Percentiles rank a stretch among this genome's conserved stretches.
phyloP scores from a whole-genome alignment of 2,329 filamentous ascomycete species.

The Epichloe elymi region DNA sequence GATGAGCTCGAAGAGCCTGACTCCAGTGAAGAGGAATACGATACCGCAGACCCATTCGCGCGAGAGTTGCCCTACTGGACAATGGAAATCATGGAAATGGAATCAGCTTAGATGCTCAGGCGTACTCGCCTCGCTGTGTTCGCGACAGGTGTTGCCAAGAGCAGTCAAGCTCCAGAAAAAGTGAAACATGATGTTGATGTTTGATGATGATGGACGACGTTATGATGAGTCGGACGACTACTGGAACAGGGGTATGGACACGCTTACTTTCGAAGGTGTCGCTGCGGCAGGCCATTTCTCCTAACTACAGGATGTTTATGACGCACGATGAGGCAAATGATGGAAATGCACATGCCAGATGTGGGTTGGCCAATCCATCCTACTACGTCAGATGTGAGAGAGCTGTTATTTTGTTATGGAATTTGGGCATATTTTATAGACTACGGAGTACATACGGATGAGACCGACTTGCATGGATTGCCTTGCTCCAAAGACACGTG shows the following conservation, averaged over 20 bases:
- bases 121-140: not conserved
- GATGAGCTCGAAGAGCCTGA: slow-evolving; percentile 41
- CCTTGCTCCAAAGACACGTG: not conserved
- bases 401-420: not conserved
- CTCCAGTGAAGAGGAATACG: slow-evolving; percentile 31
- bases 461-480: not conserved
- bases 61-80: slow-evolving; percentile 37
- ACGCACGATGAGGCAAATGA: not conserved
- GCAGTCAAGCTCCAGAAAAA: not conserved
- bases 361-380: not conserved
- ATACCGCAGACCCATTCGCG: slow-evolving; percentile 28
- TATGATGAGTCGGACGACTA: not conserved
- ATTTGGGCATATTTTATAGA: not conserved
- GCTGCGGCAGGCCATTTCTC: not conserved
- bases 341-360: not conserved
- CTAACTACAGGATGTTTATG: not conserved
- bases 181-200: not conserved
- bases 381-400: not conserved
- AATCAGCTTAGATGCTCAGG: slow-evolving; percentile 17
- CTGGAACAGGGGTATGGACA: not conserved
- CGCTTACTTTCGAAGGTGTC: not conserved
- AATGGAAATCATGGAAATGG: slow-evolving; percentile 38
- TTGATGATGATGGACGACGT: not conserved
- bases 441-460: not conserved
- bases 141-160: not conserved